Evolutionary conservation across 1,284 basidiomycete species (phyloP).

Genomic region (Leccinum cinnamomeum): DNA sequence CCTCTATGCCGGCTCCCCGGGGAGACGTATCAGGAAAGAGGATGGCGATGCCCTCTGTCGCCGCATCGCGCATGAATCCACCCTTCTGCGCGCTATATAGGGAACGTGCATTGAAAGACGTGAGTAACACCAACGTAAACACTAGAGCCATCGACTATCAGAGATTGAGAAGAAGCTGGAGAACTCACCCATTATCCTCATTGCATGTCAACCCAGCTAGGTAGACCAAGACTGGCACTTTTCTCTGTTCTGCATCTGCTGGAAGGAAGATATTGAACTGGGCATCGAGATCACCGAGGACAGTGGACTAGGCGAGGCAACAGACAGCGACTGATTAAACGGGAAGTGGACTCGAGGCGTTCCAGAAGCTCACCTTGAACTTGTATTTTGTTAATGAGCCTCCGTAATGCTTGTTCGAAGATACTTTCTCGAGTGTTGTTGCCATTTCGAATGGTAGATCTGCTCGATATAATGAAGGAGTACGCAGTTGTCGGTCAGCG

Average conservation of each 20-base stretch:
- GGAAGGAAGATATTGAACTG: constrained; percentile 94
- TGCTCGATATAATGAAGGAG: neutral
- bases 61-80: constrained; percentile 77
- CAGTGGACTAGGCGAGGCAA: constrained; percentile 49
- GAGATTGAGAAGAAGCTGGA: constrained; percentile 3
- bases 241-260: constrained; percentile 50
- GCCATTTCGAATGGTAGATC: constrained; percentile 18
- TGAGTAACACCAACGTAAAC: neutral
- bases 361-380: constrained; percentile 58
- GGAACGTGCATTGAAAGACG: neutral
- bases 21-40: constrained; percentile 98
- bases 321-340: neutral
- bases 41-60: constrained; percentile 83
- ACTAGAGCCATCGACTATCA: neutral
- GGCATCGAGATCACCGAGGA: constrained; percentile 78
- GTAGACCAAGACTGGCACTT: constrained; percentile 86
- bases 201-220: constrained; percentile 94
- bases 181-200: constrained; percentile 85
- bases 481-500: neutral
- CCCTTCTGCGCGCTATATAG: constrained; percentile 80
- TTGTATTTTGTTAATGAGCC: constrained; percentile 86
- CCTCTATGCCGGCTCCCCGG: constrained; percentile 86
- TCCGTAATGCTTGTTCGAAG: constrained; percentile 76
- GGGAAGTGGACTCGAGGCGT: neutral
- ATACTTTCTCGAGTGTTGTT: constrained; percentile 35